Percentiles rank a stretch among this genome's conserved stretches.
Conservation (phyloP, 352 stramenopile genomes). For the Phytophthora sp. region DNA sequence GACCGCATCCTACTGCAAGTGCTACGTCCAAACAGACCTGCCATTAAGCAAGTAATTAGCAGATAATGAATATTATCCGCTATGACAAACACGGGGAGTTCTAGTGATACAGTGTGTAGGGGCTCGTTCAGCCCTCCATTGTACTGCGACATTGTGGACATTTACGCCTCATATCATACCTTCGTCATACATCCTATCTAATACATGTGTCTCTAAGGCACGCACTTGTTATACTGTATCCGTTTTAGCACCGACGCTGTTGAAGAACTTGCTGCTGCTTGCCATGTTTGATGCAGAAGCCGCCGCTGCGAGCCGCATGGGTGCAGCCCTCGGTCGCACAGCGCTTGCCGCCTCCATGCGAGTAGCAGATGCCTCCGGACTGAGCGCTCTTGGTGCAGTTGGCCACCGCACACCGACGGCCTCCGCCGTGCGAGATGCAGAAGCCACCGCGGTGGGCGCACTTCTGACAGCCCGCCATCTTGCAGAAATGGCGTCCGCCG, state of each 20-base stretch:
- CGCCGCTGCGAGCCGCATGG: conserved; percentile 77
- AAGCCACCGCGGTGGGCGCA: conserved; percentile 82
- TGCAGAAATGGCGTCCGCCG: conserved; percentile 86
- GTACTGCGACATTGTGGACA: conserved; percentile 31
- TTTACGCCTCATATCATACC: conserved; percentile 39
- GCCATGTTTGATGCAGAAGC: conserved; percentile 87
- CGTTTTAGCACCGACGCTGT: conserved; percentile 19
- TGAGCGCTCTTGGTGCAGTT: conserved; percentile 84
- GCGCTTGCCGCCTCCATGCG: conserved; percentile 83
- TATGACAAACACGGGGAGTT: conserved; percentile 2
- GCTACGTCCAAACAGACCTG: conserved; percentile 18
- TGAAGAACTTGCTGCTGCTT: conserved; percentile 58
- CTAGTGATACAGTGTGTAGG: conserved; percentile 39
- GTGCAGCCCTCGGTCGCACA: conserved; percentile 77
- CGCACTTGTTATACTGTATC: conserved; percentile 23
- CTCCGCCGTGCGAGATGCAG: conserved; percentile 83
- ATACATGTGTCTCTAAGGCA: conserved; percentile 16
- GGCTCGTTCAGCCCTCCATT: conserved; percentile 13
- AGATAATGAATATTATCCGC: too few relatives aligned
- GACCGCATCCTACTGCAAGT: conserved; percentile 25
- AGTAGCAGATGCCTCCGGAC: conserved; percentile 86
- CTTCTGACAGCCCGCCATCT: conserved; percentile 84
- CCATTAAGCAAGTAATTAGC: conserved; percentile 17
- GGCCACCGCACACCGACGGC: conserved; percentile 72
- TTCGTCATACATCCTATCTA: conserved; percentile 29